Base-by-base conservation (phyloP, 768 basidiomycete genomes). In the Agrocybe pediades region DNA sequence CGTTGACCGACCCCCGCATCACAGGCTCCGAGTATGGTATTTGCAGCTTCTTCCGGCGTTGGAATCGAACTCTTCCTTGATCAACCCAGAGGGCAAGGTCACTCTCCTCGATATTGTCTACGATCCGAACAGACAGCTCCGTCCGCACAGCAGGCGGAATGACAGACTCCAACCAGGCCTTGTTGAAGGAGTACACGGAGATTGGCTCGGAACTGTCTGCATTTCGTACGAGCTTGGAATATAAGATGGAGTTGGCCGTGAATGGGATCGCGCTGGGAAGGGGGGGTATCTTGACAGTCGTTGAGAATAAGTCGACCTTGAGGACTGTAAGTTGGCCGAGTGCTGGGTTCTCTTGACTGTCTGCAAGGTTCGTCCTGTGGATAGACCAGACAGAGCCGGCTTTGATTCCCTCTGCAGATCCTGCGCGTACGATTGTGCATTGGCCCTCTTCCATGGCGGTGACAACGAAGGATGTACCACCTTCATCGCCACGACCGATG, bases 21-120 rank as follows among this genome's bases (percentile, higher is more conserved):
- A 57, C 57, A 11, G 62, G 40, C 3, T 59, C 62, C 19, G 70
- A 58, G 39, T 64, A 56, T 9, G 61, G 46, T 0, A 58, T 59
- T 21, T 63, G 57, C 30, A 64, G 40, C 1, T 61, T 40, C 43
- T 66, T 62, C 36, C 65, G 59, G n/a, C 65, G 62, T 27, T 63
- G 55, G n/a, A 70, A 60, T 15, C 54, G 49, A n/a, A 71, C 60
- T 13, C 48, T 49, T 1, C 57, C 58, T 1, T 58, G 55, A 9
- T 58, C 23, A 13, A 66, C 17, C 6, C 51, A 53, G 3, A 73
- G 44, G 16, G 57, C 46, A 5, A 71, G 54, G n/a, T 59, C 44
- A 3, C 64, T 67, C 1, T 51, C 24, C 3, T 56, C 43, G 2
- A 51, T 41, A n/a, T 59, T 33, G 30, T 62, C 64, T 13, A 58